Evolutionary conservation across 1,139 yeast species (phyloP).

Genomic region (Wickerhamiella infanticola): DNA sequence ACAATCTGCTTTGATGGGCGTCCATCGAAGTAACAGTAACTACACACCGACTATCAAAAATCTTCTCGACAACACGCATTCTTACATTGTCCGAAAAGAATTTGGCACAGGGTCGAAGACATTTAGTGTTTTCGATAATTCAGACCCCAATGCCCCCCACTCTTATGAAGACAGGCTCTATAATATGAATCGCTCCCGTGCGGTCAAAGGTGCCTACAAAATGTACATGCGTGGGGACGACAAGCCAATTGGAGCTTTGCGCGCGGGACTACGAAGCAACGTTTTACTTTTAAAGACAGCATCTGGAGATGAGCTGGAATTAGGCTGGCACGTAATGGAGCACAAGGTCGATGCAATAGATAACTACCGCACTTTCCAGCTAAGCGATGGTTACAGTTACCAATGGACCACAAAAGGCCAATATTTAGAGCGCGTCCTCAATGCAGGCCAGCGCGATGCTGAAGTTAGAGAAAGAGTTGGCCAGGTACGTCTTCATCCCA

Average conservation of each 20-base stretch:
- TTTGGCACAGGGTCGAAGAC: constrained; percentile 45
- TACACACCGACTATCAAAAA: constrained; percentile 41
- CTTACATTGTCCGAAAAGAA: constrained; percentile 34
- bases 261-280: constrained; percentile 47
- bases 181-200: constrained; percentile 43
- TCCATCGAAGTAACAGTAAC: constrained; percentile 42
- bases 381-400: constrained; percentile 42
- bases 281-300: constrained; percentile 33
- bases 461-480: constrained; percentile 49
- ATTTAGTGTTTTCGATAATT: constrained; percentile 39
- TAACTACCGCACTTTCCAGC: constrained; percentile 40
- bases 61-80: constrained; percentile 17
- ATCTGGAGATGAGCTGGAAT: constrained; percentile 35
- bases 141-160: constrained; percentile 17
- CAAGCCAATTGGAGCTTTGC: constrained; percentile 40
- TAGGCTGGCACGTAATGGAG: constrained; percentile 48
- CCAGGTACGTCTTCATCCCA: constrained; percentile 25
- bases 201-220: constrained; percentile 49
- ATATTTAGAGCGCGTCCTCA: constrained; percentile 39
- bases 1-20: constrained; percentile 37
- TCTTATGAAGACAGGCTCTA: constrained; percentile 28
- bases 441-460: constrained; percentile 44
- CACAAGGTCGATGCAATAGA: constrained; percentile 50
- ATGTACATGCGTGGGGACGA: constrained; percentile 39
- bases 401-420: constrained; percentile 52